Evolutionary conservation across 108 stramenopile species (phyloP).

Genomic region (Skeletonema marinoi): DNA sequence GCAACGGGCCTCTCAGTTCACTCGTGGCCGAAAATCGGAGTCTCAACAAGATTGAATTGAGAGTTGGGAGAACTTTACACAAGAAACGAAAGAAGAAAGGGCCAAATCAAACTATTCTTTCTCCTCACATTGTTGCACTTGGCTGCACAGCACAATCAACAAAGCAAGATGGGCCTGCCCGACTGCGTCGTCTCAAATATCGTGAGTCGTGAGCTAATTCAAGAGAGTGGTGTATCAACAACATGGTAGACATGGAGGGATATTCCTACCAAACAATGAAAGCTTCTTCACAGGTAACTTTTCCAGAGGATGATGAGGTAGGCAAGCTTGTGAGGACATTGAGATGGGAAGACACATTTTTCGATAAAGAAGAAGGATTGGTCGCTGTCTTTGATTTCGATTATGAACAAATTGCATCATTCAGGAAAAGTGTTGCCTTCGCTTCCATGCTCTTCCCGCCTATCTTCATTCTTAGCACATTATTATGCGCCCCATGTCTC

Average conservation of each 20-base stretch:
- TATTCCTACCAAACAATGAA: background rate
- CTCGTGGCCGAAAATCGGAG: too few species aligned
- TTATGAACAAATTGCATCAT: conserved; percentile 29
- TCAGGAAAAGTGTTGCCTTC: conserved; percentile 6
- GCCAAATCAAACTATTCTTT: too few species aligned
- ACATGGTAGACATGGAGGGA: background rate
- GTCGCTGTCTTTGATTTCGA: conserved; percentile 55
- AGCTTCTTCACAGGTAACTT: background rate
- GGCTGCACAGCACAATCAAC: too few species aligned
- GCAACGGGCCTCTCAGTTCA: too few species aligned
- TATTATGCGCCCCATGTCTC: conserved; percentile 7
- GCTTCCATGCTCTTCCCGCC: conserved; percentile 6
- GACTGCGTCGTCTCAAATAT: too few species aligned
- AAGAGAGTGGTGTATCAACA: too few species aligned
- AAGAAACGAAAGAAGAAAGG: too few species aligned
- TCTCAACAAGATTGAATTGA: too few species aligned
- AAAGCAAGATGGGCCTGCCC: too few species aligned
- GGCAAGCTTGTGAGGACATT: conserved; percentile 7
- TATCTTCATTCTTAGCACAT: background rate
- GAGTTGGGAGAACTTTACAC: too few species aligned
- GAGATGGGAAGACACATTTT: conserved; percentile 48
- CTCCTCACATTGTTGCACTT: too few species aligned
- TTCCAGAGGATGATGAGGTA: background rate
- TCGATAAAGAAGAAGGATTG: conserved; percentile 38
- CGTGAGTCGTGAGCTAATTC: too few species aligned